phyloP scores from a whole-genome alignment of 2,329 filamentous ascomycete genomes.

The Oidium heveae region DNA sequence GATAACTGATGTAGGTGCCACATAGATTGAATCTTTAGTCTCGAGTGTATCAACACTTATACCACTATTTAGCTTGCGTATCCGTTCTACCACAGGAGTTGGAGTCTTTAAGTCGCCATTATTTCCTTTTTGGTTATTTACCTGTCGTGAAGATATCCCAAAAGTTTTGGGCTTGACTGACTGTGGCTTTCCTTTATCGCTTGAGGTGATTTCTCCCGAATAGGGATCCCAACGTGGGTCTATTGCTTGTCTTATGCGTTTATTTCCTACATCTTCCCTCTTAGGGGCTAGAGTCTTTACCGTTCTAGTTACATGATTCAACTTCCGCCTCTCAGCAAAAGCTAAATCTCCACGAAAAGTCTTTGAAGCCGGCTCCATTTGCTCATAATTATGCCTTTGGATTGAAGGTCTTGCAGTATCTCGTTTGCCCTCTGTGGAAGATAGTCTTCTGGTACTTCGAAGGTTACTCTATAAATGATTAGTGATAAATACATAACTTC shows the following conservation, averaged over 20 bases:
- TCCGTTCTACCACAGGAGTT: slow-evolving; percentile 20
- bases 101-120: neutral
- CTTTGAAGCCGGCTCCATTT: too few species aligned
- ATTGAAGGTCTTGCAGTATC: too few species aligned
- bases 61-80: slow-evolving; percentile 18
- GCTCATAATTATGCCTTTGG: too few species aligned
- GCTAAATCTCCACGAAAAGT: too few species aligned
- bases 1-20: too few species aligned
- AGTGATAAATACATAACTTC: too few species aligned
- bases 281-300: slow-evolving; percentile 6
- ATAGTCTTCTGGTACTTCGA: too few species aligned
- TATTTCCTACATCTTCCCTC: slow-evolving; percentile 7
- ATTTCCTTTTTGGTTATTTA: neutral
- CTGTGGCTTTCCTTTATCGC: slow-evolving; percentile 25
- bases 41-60: slow-evolving; percentile 18
- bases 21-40: too few species aligned
- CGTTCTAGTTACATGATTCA: slow-evolving; percentile 7
- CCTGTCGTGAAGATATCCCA: slow-evolving; percentile 10
- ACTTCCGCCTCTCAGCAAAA: too few species aligned
- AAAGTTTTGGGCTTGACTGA: slow-evolving; percentile 30
- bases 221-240: slow-evolving; percentile 37
- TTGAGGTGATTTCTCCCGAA: slow-evolving; percentile 39
- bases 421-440: too few species aligned
- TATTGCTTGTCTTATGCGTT: slow-evolving; percentile 9
- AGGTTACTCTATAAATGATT: too few species aligned